Evolutionary conservation across 2,329 filamentous ascomycete species (phyloP).

Genomic region (Emericellopsis cladophorae): DNA sequence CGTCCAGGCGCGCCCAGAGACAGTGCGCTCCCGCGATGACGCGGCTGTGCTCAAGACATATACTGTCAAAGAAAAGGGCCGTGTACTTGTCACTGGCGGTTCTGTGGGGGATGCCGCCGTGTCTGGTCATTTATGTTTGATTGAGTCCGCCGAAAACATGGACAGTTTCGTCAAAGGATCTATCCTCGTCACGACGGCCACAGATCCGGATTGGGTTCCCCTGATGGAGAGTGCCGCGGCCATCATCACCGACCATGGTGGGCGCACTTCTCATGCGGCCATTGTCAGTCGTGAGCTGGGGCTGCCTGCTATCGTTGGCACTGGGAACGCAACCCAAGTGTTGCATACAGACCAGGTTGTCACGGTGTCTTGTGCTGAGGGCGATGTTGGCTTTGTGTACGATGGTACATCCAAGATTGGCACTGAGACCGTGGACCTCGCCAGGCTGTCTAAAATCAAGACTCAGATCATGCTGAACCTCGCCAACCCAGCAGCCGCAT

Average conservation of each 20-base stretch:
- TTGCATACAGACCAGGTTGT: conserved; percentile 21
- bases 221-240: conserved; percentile 22
- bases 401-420: conserved; percentile 18
- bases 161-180: conserved; percentile 18
- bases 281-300: conserved; percentile 25
- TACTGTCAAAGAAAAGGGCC: conserved; percentile 14
- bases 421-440: conserved; percentile 15
- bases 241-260: conserved; percentile 22
- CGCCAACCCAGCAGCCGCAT: conserved; percentile 21
- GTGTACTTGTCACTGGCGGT: conserved; percentile 13
- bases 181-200: conserved; percentile 19
- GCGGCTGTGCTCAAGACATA: conserved; percentile 18
- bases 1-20: conserved; percentile 22
- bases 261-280: conserved; percentile 24
- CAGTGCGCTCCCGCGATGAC: conserved; percentile 19
- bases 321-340: conserved; percentile 19
- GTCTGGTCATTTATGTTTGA: conserved; percentile 17
- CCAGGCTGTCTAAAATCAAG: conserved; percentile 8
- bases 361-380: conserved; percentile 23
- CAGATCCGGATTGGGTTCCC: conserved; percentile 24
- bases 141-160: conserved; percentile 15
- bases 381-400: conserved; percentile 22
- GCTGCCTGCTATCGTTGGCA: conserved; percentile 22
- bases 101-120: conserved; percentile 20
- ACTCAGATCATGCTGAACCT: conserved; percentile 25